Percentiles rank a stretch among this genome's conserved stretches.
phyloP scores from a whole-genome alignment of 2,329 filamentous ascomycete species.

The Colletotrichum lindemuthianum region DNA sequence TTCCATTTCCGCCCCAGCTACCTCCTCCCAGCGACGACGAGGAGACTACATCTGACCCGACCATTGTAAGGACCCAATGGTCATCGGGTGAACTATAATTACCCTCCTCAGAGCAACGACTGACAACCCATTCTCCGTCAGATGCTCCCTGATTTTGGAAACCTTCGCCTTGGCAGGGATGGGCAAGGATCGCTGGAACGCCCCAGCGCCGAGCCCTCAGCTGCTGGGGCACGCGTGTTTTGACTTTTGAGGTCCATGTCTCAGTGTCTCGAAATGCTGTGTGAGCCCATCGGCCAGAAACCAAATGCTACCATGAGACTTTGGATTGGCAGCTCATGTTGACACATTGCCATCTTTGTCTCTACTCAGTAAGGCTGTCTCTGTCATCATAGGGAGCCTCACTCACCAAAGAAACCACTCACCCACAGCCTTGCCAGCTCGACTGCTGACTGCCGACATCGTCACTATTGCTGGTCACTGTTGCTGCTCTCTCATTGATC shows the following conservation, averaged over 20 bases:
- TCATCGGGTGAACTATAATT: too few relatives aligned
- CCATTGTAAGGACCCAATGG: too few relatives aligned
- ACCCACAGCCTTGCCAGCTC: not conserved
- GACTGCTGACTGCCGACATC: slow-evolving; percentile 2
- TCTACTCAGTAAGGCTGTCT: too few relatives aligned
- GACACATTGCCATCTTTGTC: not conserved
- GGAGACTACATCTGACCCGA: too few relatives aligned
- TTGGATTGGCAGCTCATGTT: not conserved
- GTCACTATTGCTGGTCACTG: not conserved
- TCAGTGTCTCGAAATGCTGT: slow-evolving; percentile 10
- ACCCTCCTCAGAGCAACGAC: not conserved
- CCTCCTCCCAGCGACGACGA: too few relatives aligned
- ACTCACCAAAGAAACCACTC: not conserved
- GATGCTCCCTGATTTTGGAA: not conserved
- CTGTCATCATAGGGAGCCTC: not conserved
- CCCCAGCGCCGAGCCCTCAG: not conserved
- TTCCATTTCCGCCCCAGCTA: too few relatives aligned
- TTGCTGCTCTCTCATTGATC: not conserved
- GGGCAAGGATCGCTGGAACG: slow-evolving; percentile 1
- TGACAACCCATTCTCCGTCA: not conserved
- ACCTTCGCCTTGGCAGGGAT: slow-evolving; percentile 12
- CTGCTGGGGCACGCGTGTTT: slow-evolving; percentile 8
- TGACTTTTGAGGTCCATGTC: slow-evolving; percentile 16
- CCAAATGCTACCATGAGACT: slow-evolving; percentile 1
- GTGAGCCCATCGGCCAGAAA: not conserved